Conservation (phyloP, 2,329 filamentous ascomycete species). For the Aspergillus carbonarius region DNA sequence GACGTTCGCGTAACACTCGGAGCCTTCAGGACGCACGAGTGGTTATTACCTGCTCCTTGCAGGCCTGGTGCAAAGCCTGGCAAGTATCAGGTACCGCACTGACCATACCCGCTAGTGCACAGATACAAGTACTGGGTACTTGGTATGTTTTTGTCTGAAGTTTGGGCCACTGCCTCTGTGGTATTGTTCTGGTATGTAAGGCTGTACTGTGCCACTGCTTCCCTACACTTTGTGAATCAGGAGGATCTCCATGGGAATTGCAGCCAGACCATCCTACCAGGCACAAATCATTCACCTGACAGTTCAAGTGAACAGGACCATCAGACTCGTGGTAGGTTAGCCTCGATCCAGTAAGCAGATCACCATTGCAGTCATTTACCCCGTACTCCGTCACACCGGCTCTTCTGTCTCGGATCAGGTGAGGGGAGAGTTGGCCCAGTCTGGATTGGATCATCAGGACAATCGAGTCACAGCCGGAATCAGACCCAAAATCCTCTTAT, state of each 20-base stretch:
- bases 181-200: too few relatives aligned
- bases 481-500: background rate
- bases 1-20: slow-evolving; percentile 2
- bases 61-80: slow-evolving; percentile 6
- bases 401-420: background rate
- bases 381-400: background rate
- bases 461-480: background rate
- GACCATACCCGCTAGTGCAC: slow-evolving; percentile 16
- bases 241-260: background rate
- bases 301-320: background rate
- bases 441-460: background rate
- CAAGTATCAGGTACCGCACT: slow-evolving; percentile 24
- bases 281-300: background rate
- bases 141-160: background rate
- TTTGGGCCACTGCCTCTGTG: background rate
- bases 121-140: slow-evolving; percentile 12
- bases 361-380: background rate
- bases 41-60: slow-evolving; percentile 8
- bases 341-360: background rate
- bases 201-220: too few relatives aligned
- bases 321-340: background rate
- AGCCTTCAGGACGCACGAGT: background rate
- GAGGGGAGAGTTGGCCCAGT: background rate
- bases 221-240: background rate
- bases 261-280: background rate